phyloP scores from a whole-genome alignment of 106 monocot genomes.

The Cymbidium sinense region DNA sequence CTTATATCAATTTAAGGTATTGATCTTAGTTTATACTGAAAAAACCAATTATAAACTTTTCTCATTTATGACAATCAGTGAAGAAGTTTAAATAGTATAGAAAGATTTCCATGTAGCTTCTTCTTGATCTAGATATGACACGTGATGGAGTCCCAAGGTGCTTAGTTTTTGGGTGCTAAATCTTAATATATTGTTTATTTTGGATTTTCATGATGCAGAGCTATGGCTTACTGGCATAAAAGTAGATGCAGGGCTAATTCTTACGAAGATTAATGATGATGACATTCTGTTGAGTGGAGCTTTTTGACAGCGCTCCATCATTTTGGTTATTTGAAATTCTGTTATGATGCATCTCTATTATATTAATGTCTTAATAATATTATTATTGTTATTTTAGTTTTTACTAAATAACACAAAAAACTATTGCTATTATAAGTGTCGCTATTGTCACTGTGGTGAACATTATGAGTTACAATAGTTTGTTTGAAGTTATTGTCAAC shows the following conservation, averaged over 20 bases:
- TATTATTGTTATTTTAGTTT: neutral
- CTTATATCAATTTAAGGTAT: neutral
- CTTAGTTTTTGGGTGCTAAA: neutral
- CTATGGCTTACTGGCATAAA: neutral
- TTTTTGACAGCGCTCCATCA: neutral
- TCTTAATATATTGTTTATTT: neutral
- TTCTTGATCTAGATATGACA: neutral
- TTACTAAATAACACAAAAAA: neutral
- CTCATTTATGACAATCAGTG: neutral
- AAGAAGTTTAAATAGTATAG: neutral
- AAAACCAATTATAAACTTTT: neutral
- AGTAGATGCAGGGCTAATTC: neutral
- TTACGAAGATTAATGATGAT: neutral
- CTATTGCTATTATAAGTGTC: neutral
- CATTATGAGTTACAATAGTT: neutral
- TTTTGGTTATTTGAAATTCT: neutral
- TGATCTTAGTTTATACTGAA: neutral
- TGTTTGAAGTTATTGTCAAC: neutral
- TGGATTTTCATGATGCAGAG: neutral
- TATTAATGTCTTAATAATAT: neutral
- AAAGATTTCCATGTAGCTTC: neutral
- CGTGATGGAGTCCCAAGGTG: neutral
- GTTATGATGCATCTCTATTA: too few species aligned
- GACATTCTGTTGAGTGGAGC: neutral
- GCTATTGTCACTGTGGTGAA: neutral